These are phyloP conservation scores for Passiflora organensis DNA, from an alignment of 345 rosid genomes.

Conservation along the genomic window DNA sequence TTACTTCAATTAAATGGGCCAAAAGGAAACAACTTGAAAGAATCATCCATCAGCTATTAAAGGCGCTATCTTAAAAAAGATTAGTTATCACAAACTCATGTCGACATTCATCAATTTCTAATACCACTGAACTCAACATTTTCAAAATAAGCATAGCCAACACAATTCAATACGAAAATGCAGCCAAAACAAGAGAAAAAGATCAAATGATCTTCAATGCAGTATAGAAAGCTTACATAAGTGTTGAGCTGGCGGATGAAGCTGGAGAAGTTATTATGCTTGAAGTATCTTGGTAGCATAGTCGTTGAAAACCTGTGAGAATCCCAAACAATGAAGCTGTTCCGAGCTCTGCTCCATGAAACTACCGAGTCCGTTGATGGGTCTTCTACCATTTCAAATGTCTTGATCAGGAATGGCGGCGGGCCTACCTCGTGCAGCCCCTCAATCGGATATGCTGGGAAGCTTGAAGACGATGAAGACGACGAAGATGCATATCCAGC, in stretches of 20 bases:
- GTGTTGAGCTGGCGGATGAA: slow-evolving; percentile 35
- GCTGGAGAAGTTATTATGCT: slow-evolving; percentile 32
- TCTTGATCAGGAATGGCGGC: slow-evolving; percentile 26
- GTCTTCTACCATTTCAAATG: slow-evolving; percentile 26
- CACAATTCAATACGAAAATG: not conserved
- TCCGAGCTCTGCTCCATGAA: slow-evolving; percentile 23
- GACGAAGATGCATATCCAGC: slow-evolving; percentile 32
- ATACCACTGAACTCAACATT: no score
- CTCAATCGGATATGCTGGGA: slow-evolving; percentile 62
- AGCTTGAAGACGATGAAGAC: slow-evolving; percentile 37
- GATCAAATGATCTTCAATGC: not conserved
- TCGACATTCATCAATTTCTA: no score
- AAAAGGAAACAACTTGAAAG: no score
- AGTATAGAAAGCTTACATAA: slow-evolving; percentile 16
- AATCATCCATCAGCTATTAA: not conserved
- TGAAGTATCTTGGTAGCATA: slow-evolving; percentile 27
- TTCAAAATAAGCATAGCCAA: not conserved
- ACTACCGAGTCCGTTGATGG: slow-evolving; percentile 20
- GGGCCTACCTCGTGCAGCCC: slow-evolving; percentile 72
- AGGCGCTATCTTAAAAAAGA: not conserved
- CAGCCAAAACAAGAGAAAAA: not conserved
- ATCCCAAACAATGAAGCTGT: slow-evolving; percentile 31
- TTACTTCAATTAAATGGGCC: no score
- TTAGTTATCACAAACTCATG: not conserved
- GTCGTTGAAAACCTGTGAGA: slow-evolving; percentile 15